phyloP scores from a whole-genome alignment of 2,329 filamentous ascomycete species.

The Aspergillus pseudoviridinutans region DNA sequence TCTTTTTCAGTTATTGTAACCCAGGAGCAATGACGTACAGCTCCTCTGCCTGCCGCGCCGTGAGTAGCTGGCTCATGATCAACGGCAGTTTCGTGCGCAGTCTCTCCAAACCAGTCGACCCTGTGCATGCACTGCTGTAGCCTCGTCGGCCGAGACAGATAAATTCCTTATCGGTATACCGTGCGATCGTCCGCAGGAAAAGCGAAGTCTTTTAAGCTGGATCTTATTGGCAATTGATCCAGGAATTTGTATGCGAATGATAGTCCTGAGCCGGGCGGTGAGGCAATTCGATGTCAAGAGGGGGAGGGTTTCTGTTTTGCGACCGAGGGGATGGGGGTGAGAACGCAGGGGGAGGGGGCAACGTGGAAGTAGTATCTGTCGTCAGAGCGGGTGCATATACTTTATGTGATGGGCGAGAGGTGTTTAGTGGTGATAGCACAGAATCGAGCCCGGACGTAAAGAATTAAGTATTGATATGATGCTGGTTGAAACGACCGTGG shows the following conservation, averaged over 20 bases:
- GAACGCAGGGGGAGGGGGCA: not conserved
- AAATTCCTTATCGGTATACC: not conserved
- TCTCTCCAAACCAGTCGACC: not conserved
- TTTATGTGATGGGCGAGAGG: not conserved
- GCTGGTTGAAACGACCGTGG: not conserved
- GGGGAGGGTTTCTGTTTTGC: not conserved
- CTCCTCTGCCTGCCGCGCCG: not conserved
- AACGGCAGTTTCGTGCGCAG: not conserved
- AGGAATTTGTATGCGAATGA: not conserved
- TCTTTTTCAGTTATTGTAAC: not conserved
- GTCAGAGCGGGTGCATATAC: not conserved
- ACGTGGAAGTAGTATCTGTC: not conserved
- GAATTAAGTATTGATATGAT: not conserved
- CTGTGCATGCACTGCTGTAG: not conserved
- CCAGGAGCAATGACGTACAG: not conserved
- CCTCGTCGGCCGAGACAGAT: not conserved
- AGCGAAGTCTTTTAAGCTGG: not conserved
- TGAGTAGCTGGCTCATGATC: not conserved
- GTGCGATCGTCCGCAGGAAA: not conserved
- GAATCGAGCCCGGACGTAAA: not conserved
- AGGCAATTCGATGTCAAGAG: not conserved
- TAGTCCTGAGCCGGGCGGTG: not conserved
- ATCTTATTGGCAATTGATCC: not conserved
- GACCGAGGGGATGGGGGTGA: not conserved
- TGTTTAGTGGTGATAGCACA: not conserved